phyloP scores from a whole-genome alignment of 129 eudicot species.

The Silybum marianum region DNA sequence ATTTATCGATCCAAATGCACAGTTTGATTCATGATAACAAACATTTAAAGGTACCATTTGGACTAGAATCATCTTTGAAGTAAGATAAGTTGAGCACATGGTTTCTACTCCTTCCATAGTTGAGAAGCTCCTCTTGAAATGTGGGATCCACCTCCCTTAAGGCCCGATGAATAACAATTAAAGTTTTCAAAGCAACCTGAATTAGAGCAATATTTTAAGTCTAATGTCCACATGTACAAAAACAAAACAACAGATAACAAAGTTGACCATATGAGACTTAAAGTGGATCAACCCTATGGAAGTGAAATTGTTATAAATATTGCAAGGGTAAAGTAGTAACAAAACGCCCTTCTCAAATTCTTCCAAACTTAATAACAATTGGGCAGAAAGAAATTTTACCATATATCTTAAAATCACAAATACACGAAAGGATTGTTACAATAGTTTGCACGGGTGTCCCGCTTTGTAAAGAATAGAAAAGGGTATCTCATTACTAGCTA shows the following conservation, averaged over 20 bases:
- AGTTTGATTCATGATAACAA: slow-evolving; percentile 5
- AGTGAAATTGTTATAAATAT: background rate
- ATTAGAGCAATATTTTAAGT: slow-evolving; percentile 12
- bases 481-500: background rate
- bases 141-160: slow-evolving; percentile 71
- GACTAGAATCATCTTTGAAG: slow-evolving; percentile 79
- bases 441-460: background rate
- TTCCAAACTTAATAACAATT: background rate
- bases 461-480: background rate
- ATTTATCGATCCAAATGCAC: background rate
- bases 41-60: slow-evolving; percentile 50
- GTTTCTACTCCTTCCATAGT: slow-evolving; percentile 47
- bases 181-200: slow-evolving; percentile 80
- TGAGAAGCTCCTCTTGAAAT: slow-evolving; percentile 59
- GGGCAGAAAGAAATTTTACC: background rate
- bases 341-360: background rate
- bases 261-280: slow-evolving; percentile 15
- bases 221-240: slow-evolving; percentile 18
- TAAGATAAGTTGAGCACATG: slow-evolving; percentile 65
- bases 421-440: background rate
- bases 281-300: background rate
- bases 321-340: slow-evolving; percentile 1
- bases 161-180: slow-evolving; percentile 78
- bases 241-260: slow-evolving; percentile 6
- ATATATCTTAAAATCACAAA: background rate